A percentile compares a stretch with the other conserved stretches of the same genome.
These are phyloP conservation scores for Plasmodium knowlesi DNA, from an alignment of 169 alveolate genomes.

Conservation along the genomic window DNA sequence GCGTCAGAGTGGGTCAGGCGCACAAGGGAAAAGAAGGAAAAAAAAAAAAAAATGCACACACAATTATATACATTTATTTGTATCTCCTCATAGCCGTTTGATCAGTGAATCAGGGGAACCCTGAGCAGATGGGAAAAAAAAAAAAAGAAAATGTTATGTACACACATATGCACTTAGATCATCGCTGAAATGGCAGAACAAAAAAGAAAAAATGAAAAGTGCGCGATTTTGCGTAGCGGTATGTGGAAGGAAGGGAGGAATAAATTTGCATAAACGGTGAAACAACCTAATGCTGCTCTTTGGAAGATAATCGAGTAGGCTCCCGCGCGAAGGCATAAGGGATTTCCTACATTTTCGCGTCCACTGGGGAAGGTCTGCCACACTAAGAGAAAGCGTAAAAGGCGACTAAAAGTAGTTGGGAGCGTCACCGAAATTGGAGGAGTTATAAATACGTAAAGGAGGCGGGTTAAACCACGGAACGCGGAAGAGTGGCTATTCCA, in stretches of 20 bases:
- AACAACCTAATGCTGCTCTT: background rate
- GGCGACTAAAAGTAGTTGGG: background rate
- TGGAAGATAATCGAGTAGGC: background rate
- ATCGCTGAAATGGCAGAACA: background rate
- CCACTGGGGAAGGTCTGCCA: background rate
- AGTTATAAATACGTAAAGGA: background rate
- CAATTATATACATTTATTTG: background rate
- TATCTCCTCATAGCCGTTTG: background rate
- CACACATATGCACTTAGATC: background rate
- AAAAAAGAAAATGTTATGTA: background rate
- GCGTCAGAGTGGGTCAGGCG: background rate
- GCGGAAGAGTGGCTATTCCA: background rate
- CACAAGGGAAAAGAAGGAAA: background rate
- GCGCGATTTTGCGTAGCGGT: background rate
- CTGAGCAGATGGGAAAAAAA: background rate
- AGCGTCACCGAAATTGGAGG: background rate
- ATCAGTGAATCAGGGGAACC: background rate
- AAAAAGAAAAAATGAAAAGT: too few species aligned
- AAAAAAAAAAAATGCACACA: background rate
- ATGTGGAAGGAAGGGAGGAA: background rate
- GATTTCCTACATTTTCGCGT: background rate
- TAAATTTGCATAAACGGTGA: background rate
- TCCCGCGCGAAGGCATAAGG: background rate
- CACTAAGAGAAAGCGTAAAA: background rate
- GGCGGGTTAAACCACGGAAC: background rate